phyloP scores from a whole-genome alignment of 2,329 filamentous ascomycete genomes.

The Rachicladosporium sp. region DNA sequence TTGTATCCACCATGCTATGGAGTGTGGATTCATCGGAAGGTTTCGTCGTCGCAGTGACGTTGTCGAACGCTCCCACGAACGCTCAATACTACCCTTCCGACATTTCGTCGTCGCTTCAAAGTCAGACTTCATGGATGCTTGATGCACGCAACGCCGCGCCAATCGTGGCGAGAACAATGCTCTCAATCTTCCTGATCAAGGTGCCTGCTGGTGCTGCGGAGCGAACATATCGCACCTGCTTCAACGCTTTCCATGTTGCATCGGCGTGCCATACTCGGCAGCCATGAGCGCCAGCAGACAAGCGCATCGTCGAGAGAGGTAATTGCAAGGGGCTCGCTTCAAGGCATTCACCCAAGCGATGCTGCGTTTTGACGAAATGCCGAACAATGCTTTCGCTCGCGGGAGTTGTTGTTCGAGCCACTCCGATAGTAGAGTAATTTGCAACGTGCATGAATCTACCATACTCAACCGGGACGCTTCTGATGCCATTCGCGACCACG shows the following conservation, averaged over 20 bases:
- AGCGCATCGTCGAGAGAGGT: background rate
- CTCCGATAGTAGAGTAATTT: background rate
- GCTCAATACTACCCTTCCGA: too few species aligned
- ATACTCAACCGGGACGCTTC: background rate
- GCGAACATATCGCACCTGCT: too few species aligned
- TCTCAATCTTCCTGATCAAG: background rate
- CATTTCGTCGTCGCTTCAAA: too few species aligned
- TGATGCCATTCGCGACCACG: too few species aligned
- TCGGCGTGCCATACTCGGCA: background rate
- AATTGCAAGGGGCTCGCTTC: background rate
- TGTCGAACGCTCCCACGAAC: too few species aligned
- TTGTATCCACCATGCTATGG: too few species aligned
- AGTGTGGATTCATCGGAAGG: too few species aligned
- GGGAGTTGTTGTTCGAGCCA: background rate
- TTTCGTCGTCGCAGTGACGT: too few species aligned
- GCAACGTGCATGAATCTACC: background rate
- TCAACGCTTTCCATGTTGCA: too few species aligned
- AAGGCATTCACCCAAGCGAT: background rate
- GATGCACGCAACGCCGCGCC: background rate
- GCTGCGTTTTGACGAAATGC: too few species aligned
- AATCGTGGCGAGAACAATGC: background rate
- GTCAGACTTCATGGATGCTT: background rate
- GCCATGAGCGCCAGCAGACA: background rate
- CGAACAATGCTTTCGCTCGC: too few species aligned
- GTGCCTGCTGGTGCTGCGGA: too few species aligned